Conservation (phyloP, 352 stramenopile species). For the Phytophthora ramorum region DNA sequence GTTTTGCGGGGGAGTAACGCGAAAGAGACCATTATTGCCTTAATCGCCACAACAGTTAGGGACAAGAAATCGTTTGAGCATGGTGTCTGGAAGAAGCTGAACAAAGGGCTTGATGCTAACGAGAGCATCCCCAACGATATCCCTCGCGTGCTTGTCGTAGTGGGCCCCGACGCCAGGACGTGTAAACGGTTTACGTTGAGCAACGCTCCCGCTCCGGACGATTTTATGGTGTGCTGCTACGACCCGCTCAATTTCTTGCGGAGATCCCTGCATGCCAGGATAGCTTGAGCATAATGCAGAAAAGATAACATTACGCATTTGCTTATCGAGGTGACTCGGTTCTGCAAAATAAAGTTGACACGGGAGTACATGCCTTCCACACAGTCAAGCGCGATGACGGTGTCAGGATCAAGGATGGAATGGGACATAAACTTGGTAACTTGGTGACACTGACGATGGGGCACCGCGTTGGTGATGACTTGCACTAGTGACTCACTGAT, state of each 20-base stretch:
- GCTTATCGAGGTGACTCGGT: too few relatives aligned
- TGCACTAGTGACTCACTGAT: too few relatives aligned
- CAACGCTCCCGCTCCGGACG: constrained; percentile 13
- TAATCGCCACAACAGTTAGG: constrained; percentile 23
- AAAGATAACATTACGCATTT: neutral
- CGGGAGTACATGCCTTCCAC: too few relatives aligned
- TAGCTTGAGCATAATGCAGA: constrained; percentile 4
- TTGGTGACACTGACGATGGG: constrained; percentile 36
- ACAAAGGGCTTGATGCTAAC: constrained; percentile 26
- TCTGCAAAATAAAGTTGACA: too few relatives aligned
- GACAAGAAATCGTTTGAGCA: constrained; percentile 28
- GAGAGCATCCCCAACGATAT: constrained; percentile 3
- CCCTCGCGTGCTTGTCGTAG: constrained; percentile 32
- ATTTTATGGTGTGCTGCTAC: constrained; percentile 38
- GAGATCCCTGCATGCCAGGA: constrained; percentile 5
- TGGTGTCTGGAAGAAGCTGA: constrained; percentile 21
- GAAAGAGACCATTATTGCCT: constrained; percentile 29
- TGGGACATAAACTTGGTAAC: constrained; percentile 46
- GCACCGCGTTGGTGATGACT: constrained; percentile 40
- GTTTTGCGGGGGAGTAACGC: constrained; percentile 21
- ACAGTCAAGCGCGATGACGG: too few relatives aligned
- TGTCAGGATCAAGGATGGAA: constrained; percentile 45
- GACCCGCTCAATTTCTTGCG: constrained; percentile 22
- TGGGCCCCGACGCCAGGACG: constrained; percentile 26
- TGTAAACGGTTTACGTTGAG: constrained; percentile 29